Percentiles rank a stretch among this genome's conserved stretches.
Conservation (phyloP, 345 rosid species). For the Rhodamnia rubescens region DNA sequence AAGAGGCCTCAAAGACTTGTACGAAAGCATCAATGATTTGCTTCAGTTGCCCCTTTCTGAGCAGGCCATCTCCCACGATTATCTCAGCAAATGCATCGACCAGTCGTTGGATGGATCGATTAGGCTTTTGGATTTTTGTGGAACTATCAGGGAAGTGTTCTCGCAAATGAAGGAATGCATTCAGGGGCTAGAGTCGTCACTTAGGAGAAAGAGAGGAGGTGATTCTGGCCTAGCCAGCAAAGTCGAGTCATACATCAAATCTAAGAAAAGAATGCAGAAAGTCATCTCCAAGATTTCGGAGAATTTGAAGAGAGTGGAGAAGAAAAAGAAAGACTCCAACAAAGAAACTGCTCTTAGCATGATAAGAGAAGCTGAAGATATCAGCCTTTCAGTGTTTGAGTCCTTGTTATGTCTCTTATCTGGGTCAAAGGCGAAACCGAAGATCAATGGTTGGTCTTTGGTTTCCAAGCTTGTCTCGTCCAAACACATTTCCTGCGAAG, state of each 20-base stretch:
- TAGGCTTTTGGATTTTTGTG: conserved; percentile 10
- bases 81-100: neutral
- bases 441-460: neutral
- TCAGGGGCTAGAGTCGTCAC: conserved; percentile 1
- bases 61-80: neutral
- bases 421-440: neutral
- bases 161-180: conserved; percentile 2
- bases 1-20: conserved; percentile 1
- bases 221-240: neutral
- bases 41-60: conserved; percentile 5
- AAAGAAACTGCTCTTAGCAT: neutral
- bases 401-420: conserved; percentile 1
- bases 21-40: conserved; percentile 1
- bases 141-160: conserved; percentile 1
- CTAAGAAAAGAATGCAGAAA: conserved; percentile 4
- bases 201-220: conserved; percentile 2
- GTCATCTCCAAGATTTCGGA: neutral
- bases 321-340: neutral
- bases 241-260: neutral
- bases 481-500: neutral
- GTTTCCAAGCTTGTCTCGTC: conserved; percentile 4
- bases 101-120: conserved; percentile 5
- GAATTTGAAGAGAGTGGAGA: neutral
- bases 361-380: conserved; percentile 2
- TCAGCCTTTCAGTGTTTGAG: neutral